A percentile compares a stretch with the other conserved stretches of the same genome.
These are phyloP conservation scores for Irpex lacteus DNA, from an alignment of 1,284 basidiomycete genomes.

Conservation along the genomic window DNA sequence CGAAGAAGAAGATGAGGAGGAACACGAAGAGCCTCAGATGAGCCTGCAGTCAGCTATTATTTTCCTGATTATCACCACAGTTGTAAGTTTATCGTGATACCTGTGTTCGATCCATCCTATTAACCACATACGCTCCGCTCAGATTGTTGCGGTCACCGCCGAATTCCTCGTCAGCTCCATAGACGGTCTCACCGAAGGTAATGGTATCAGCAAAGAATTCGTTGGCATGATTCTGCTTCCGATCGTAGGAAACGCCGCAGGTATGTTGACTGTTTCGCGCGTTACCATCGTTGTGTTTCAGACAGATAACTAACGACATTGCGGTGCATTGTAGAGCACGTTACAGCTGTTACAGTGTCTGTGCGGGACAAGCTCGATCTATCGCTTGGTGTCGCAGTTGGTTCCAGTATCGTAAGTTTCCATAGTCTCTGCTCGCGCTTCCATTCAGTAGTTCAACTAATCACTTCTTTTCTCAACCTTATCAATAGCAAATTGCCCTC, in stretches of 20 bases:
- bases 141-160: conserved; percentile 81
- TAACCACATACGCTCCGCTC: background rate
- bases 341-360: conserved; percentile 85
- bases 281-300: background rate
- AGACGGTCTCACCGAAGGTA: conserved; percentile 52
- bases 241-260: conserved; percentile 83
- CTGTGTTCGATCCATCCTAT: background rate
- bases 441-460: background rate
- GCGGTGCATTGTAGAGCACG: conserved; percentile 57
- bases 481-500: conserved; percentile 78
- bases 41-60: conserved; percentile 49
- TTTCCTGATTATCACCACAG: conserved; percentile 60
- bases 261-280: conserved; percentile 30
- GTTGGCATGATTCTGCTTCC: conserved; percentile 87
- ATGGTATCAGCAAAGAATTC: conserved; percentile 70
- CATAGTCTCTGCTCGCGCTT: conserved; percentile 1
- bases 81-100: conserved; percentile 40
- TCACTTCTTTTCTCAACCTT: background rate
- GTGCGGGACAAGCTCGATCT: conserved; percentile 69
- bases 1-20: conserved; percentile 45
- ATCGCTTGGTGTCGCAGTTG: conserved; percentile 80
- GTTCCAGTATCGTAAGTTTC: conserved; percentile 79
- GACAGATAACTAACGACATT: background rate
- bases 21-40: conserved; percentile 52
- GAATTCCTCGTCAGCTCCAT: conserved; percentile 85